Base-by-base conservation (phyloP, 176 grass and related monocot species). In the Elymus sibiricus region DNA sequence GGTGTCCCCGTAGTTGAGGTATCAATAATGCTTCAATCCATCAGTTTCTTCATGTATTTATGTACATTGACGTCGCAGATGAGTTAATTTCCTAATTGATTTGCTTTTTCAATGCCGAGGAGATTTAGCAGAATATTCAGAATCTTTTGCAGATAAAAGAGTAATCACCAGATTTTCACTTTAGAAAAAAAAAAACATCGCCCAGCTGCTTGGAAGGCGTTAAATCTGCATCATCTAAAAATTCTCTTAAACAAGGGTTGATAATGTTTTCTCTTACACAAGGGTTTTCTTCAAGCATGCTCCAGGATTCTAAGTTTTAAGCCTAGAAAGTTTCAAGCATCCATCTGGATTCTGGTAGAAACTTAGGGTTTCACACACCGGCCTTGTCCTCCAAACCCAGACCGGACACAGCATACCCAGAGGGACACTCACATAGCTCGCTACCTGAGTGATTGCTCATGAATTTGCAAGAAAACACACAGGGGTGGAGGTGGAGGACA, bases 1-100 rank as follows among this genome's bases (percentile, higher is more conserved):
- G 96, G 96, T 60, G 60, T 98, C 64, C 93, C 93, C 74, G 58
- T 94, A 55, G 81, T 98, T 86, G 87, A 98, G 96, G 93, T 98
- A 87, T 51, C 28, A 42, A 76, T 79, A 27, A 37, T 86, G 16
- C 65, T 66, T 49, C 85, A 15, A 28, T 60, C 49, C 22, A 78
- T 58, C 32, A 12, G 74, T 79, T 26, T 9, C 16, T 82, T 73
- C 38, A 64, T 46, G 13, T 0, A 22, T 73, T 59, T 89, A 60
- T 62, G 17, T 65, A 29, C 14, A 44, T 66, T 37, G 26, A 8
- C 21, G 40, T 21, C 64, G 10, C n/a, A 67, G 39, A 78, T 53
- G 32, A 78, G 64, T 61, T 44, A 79, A 27, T 64, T 51, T 43
- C 27, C 28, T 81, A 25, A 47, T 66, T 76, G 47, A 60, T 31